Conservation (phyloP, 805 yeast species). For the Pichia phayaonensis region DNA sequence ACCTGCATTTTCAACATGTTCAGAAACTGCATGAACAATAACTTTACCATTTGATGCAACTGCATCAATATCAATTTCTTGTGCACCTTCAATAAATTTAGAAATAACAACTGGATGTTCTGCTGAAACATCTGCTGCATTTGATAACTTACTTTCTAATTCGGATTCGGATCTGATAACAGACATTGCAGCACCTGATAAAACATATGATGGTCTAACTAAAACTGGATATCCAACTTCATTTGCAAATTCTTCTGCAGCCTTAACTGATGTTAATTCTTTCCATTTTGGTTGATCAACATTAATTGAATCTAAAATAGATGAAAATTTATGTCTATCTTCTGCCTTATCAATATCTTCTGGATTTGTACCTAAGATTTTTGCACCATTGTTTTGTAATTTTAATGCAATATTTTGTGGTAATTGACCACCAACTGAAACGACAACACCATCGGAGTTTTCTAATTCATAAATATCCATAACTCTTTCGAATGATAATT, state of each 20-base stretch:
- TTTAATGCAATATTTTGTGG: slow-evolving; percentile 94
- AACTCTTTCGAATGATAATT: slow-evolving; percentile 89
- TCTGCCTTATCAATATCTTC: slow-evolving; percentile 95
- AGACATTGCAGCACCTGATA: slow-evolving; percentile 98
- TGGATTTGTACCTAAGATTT: slow-evolving; percentile 89
- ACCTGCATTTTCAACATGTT: slow-evolving; percentile 98
- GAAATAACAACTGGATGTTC: slow-evolving; percentile 98
- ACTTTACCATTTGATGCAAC: slow-evolving; percentile 88
- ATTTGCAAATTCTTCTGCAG: slow-evolving; percentile 79
- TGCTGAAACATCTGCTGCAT: slow-evolving; percentile 87
- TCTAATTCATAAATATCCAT: slow-evolving; percentile 96
- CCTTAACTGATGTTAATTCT: slow-evolving; percentile 79
- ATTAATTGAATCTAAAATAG: slow-evolving; percentile 83
- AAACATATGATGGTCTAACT: slow-evolving; percentile 94
- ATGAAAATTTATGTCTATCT: slow-evolving; percentile 96
- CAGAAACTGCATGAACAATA: slow-evolving; percentile 91
- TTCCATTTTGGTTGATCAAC: slow-evolving; percentile 98
- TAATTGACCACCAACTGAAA: slow-evolving; percentile 95
- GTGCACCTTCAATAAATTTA: slow-evolving; percentile 91
- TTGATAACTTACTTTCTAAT: slow-evolving; percentile 70
- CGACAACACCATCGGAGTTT: slow-evolving; percentile 82
- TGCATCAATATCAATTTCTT: slow-evolving; percentile 95
- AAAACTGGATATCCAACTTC: slow-evolving; percentile 90
- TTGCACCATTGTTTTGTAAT: slow-evolving; percentile 75
- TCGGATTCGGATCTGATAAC: slow-evolving; percentile 77